phyloP scores from a whole-genome alignment of 1,284 basidiomycete species.

The Gymnopus androsaceus region DNA sequence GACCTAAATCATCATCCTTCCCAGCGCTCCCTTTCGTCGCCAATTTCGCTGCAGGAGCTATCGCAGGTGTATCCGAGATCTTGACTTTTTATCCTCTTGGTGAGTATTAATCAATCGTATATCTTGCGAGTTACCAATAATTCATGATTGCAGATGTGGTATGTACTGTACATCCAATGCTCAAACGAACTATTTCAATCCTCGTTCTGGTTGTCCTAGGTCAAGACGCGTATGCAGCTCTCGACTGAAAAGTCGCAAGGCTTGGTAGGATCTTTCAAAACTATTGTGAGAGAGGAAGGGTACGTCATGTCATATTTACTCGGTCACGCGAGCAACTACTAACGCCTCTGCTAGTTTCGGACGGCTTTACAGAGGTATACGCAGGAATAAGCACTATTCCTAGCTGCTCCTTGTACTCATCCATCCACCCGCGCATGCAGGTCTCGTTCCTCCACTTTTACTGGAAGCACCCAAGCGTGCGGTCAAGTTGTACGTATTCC shows the following conservation, averaged over 20 bases:
- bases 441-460: constrained; percentile 91
- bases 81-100: constrained; percentile 92
- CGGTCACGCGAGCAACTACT: constrained; percentile 21
- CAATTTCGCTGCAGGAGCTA: constrained; percentile 89
- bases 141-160: constrained; percentile 51
- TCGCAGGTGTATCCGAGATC: constrained; percentile 88
- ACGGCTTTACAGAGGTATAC: constrained; percentile 79
- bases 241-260: constrained; percentile 81
- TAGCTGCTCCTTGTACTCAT: background rate
- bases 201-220: constrained; percentile 43
- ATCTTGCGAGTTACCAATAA: background rate
- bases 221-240: constrained; percentile 98
- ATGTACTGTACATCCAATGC: constrained; percentile 34
- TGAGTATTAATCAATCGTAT: constrained; percentile 38
- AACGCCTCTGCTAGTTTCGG: constrained; percentile 54
- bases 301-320: constrained; percentile 45
- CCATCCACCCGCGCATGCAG: constrained; percentile 37
- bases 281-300: constrained; percentile 86
- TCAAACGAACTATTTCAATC: constrained; percentile 7
- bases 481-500: constrained; percentile 83
- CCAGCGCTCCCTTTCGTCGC: constrained; percentile 83
- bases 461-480: constrained; percentile 98
- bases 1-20: background rate
- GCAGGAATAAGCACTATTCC: constrained; percentile 1
- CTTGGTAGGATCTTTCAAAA: constrained; percentile 79